Base-by-base conservation (phyloP, 2,329 filamentous ascomycete species). In the Exophiala lecanii-corni region DNA sequence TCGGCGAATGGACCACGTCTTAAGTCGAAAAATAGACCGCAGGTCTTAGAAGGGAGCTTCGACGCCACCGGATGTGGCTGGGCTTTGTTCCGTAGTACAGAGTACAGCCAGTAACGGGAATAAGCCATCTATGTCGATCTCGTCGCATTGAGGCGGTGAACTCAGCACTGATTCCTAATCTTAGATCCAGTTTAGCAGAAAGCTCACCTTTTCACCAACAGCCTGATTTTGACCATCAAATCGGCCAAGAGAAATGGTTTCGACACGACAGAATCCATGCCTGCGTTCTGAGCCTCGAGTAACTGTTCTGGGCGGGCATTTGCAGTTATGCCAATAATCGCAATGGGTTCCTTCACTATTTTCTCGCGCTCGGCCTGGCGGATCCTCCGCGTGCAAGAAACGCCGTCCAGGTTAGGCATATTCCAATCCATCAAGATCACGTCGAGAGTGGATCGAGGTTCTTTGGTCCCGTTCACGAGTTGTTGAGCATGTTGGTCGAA, bases 301-400 rank as follows among this genome's bases (percentile, higher is more conserved):
- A 86, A 81, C 62, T 89, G 84, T 66, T 86, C 82, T 4, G 76
- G 74, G 57, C 85, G 71, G 25, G 83, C 84, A 62, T 89, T 89
- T 2, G 85, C 85, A 25, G 84, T 89, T 9, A 64, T 59, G 2
- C 60, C 60, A 1, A 63, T 33, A 1, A 63, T 49, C 1, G 58
- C 57, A 3, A 59, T 41, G 19, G 12, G 26, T n/a, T n/a, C 9
- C 7, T n/a, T 7, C 7, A 28, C n/a, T 9, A n/a, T n/a, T 9
- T n/a, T n/a, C n/a, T 28, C 9, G n/a, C 9, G 7, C 25, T 28
- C 9, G n/a, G n/a, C 9, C n/a, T 28, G 9, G 7, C 25, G 7
- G 25, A 28, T 28, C 7, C 25, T 7, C n/a, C 9, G 7, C 25
- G n/a, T n/a, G 25, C 25, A 28, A 7, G 7, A 7, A 7, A 28